Evolutionary conservation across 768 basidiomycete species (phyloP), one percentile per base, ranked within the genome.

Genomic region (Leucosporidium creatinivorum): DNA sequence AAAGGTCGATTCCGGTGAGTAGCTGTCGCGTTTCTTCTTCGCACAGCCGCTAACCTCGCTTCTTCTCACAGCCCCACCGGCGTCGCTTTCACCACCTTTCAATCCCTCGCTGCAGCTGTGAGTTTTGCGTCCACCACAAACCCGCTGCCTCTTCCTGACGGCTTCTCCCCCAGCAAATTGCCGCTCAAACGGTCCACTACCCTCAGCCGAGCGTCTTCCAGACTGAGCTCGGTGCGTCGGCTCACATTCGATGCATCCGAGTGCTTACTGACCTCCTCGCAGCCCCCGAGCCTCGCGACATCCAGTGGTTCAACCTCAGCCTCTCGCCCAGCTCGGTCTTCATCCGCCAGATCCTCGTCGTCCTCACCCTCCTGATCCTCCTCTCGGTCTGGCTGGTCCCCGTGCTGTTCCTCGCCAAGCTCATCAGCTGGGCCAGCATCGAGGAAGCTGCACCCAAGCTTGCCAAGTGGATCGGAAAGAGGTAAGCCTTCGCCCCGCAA

Each of bases 351-450:
- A 65, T 86, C 44, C 75, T 94, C 31, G 89, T 93, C 3, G 78
- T 89, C 26, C 81, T 78, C 19, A 81, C 85, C 36, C 88, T 93
- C 79, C 82, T 79, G 0, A 70, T 92, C 25, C 80, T 98, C 44
- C 82, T 97, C 73, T 87, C 93, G 76, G 89, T 89, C 77, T 98
- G 96, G 96, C 79, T 89, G 50, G 85, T 94, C 68, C 96, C 96
- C 0, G 91, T 96, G 68, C 85, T 89, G 0, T 86, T 85, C 0
- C 83, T 99, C 21, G 91, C 94, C 2, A 83, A 87, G 75, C 79
- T 99, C 63, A 82, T 99, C 68, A 93, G 89, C 72, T 97, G 93
- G 79, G 83, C 89, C 71, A 93, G 96, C 77, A 93, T 99, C 78
- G 89, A 92, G 80, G 89, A 89, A 75, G 82, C 84, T 2, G 83